Base-by-base conservation (phyloP, 352 stramenopile species). In the Achlya hypogyna region DNA sequence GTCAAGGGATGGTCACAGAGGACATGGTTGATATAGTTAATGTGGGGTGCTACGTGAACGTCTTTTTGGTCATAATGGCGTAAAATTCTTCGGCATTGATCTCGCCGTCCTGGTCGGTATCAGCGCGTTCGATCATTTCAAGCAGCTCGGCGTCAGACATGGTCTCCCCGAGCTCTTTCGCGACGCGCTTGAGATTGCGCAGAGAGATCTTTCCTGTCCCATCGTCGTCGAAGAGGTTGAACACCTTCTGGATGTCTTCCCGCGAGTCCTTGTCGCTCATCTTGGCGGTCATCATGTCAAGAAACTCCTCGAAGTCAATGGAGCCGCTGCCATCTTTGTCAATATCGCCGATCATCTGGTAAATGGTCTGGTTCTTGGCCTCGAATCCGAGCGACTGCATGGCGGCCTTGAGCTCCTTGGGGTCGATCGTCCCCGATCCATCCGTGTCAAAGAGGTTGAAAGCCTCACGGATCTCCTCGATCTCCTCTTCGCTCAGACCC, bases 361-460 rank as follows among this genome's bases (percentile, higher is more conserved):
- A 98, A 65, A 99, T 98, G 62, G 96, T 97, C 75, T 98, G 88
- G 75, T 98, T 98, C 82, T 98, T 98, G 14, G 93, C 85, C 73
- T 98, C 93, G 66, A 98, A 98, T 35, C 96, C 96, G 32, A 99
- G 80, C 29, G 89, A 96, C 64, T 96, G 87, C 94, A 98, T 98
- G 16, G 91, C 93, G 32, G 95, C 89, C 72, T 98, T 98, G 28
- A 98, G 83, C 76, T 98, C 93, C 70, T 97, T 97, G 53, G 90
- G 88, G 69, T 98, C 93, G 74, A 98, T 98, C 25, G 84, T 97
- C 32, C 91, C 96, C 28, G 76, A 95, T 10, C 93, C 95, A 69
- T 98, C 91, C n/a, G 88, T 98, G 76, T 99, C 96, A 70, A 99
- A 98, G 25, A 99, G 79, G 77, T 97, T 91, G 76, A 99, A 99